Evolutionary conservation across 176 grass and related monocot species (phyloP).

Genomic region (Aegilops speltoides): DNA sequence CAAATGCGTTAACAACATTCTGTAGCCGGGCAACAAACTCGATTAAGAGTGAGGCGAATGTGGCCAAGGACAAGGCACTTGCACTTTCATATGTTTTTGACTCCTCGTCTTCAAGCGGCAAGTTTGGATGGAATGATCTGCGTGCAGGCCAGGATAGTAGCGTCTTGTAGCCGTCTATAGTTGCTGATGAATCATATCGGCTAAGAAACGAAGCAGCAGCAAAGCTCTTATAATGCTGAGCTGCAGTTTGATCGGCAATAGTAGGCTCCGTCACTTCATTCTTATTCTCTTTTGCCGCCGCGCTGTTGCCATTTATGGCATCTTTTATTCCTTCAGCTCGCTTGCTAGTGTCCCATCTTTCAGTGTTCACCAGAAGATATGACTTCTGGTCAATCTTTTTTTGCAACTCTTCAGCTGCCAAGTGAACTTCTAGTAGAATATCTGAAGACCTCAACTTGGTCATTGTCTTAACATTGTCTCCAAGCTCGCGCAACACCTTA

Average conservation of each 20-base stretch:
- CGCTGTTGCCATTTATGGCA: conserved; percentile 12
- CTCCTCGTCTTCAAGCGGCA: conserved; percentile 49
- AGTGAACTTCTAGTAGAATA: conserved; percentile 65
- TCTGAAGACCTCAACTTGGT: conserved; percentile 64
- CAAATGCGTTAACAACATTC: conserved; percentile 88
- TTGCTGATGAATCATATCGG: conserved; percentile 54
- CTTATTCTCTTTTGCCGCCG: conserved; percentile 35
- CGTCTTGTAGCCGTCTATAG: conserved; percentile 39
- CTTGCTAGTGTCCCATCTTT: conserved; percentile 73
- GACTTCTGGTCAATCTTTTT: conserved; percentile 91
- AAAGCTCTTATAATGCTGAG: conserved; percentile 52
- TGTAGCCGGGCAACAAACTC: conserved; percentile 93
- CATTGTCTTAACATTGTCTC: conserved; percentile 81
- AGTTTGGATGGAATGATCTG: conserved; percentile 62
- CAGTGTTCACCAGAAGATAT: conserved; percentile 83
- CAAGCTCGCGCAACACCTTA: conserved; percentile 67
- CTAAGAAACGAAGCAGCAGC: conserved; percentile 45
- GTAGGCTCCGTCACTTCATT: conserved; percentile 40
- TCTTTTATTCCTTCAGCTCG: conserved; percentile 49
- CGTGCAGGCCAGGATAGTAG: conserved; percentile 68
- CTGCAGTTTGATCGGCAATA: conserved; percentile 43
- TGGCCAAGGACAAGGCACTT: conserved; percentile 90
- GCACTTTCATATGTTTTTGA: conserved; percentile 88
- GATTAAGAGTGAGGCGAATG: conserved; percentile 87
- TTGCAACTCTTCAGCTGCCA: conserved; percentile 81